A percentile compares a stretch with the other conserved stretches of the same genome.
These are phyloP conservation scores for Penicillium sclerotiorum DNA, from an alignment of 2,329 filamentous ascomycete species.

Conservation along the genomic window DNA sequence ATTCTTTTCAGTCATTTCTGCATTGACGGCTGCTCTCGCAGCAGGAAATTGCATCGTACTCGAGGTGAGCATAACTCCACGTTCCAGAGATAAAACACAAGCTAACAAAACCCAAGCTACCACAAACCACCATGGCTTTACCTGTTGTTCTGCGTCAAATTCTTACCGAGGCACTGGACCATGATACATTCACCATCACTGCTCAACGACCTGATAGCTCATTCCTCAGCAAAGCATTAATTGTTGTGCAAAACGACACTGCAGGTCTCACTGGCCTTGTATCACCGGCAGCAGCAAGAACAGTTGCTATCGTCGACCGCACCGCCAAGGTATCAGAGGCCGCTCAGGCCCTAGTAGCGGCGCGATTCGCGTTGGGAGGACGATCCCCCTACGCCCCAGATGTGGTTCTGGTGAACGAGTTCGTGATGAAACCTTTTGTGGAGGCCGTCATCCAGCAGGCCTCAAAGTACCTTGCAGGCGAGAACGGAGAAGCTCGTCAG, in stretches of 20 bases:
- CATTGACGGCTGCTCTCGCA: constrained; percentile 51
- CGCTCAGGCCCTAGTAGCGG: constrained; percentile 55
- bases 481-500: constrained; percentile 26
- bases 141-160: constrained; percentile 28
- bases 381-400: constrained; percentile 64
- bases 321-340: constrained; percentile 58
- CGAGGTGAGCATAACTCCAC: constrained; percentile 41
- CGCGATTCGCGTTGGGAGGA: constrained; percentile 59
- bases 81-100: background rate
- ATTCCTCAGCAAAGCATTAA: constrained; percentile 29
- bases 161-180: constrained; percentile 43
- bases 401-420: constrained; percentile 67
- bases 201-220: constrained; percentile 31
- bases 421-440: constrained; percentile 57
- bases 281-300: constrained; percentile 35
- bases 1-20: constrained; percentile 50
- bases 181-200: constrained; percentile 53
- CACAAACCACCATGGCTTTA: constrained; percentile 27
- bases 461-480: constrained; percentile 26
- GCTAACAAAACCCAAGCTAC: constrained; percentile 19
- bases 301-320: constrained; percentile 63
- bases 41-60: constrained; percentile 57
- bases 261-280: constrained; percentile 22
- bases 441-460: constrained; percentile 50
- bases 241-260: constrained; percentile 18